Conservation (phyloP, 1,284 basidiomycete genomes). For the Polyporus tsugae region DNA sequence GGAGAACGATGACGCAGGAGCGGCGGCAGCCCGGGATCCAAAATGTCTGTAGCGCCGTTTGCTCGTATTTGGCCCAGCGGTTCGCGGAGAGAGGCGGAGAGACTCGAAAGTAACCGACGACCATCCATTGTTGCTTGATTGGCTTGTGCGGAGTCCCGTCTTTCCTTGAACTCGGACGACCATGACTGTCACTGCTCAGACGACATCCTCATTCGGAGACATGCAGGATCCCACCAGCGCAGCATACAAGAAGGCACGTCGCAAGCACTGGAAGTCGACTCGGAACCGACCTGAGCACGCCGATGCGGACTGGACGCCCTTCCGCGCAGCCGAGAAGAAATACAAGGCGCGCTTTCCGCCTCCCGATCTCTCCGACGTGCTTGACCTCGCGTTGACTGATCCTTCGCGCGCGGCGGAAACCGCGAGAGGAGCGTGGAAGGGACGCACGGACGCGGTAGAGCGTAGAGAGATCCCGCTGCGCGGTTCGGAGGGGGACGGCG, state of each 20-base stretch:
- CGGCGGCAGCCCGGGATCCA: constrained; percentile 4
- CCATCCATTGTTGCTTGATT: neutral
- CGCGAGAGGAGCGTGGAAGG: constrained; percentile 56
- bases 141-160: neutral
- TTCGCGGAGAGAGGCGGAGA: neutral
- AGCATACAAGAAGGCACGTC: constrained; percentile 72
- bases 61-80: constrained; percentile 17
- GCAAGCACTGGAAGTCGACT: constrained; percentile 66
- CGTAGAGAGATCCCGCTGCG: constrained; percentile 42
- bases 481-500: constrained; percentile 9
- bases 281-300: constrained; percentile 54
- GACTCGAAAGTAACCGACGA: too few relatives aligned
- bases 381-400: constrained; percentile 68
- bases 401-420: constrained; percentile 50
- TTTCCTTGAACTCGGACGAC: constrained; percentile 1
- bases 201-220: constrained; percentile 17
- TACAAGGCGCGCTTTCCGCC: constrained; percentile 81
- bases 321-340: constrained; percentile 77
- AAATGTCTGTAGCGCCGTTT: constrained; percentile 16
- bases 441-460: constrained; percentile 48
- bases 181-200: constrained; percentile 22
- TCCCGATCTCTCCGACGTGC: constrained; percentile 70
- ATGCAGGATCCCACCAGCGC: constrained; percentile 52
- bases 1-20: constrained; percentile 28
- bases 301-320: constrained; percentile 70